Base-by-base conservation (phyloP, 2,329 filamentous ascomycete species). In the Atkinsonella texensis region DNA sequence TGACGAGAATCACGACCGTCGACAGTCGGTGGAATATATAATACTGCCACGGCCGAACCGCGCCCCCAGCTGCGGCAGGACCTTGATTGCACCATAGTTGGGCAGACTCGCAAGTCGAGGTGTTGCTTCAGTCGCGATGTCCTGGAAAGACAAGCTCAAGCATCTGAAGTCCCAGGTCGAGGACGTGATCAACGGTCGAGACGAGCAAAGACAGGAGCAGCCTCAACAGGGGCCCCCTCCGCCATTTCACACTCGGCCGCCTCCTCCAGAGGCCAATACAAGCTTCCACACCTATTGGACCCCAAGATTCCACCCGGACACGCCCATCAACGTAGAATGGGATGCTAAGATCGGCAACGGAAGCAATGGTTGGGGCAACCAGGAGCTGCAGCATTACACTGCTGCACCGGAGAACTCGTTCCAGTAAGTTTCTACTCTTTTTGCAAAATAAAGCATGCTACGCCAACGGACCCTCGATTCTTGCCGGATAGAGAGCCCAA, bases 341-440 rank as follows among this genome's bases (percentile, higher is more conserved):
- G 66, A 75, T 4, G 72, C 76, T 32, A 76, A 80, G 60, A 68
- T 75, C 46, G 72, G 74, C 31, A 74, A 73, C 35, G 78, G 78
- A 31, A 72, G 70, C n/a, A 72, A 79, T 58, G 78, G 79, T 39
- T 82, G 79, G 79, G 79, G 79, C 20, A 82, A 82, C 59, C 74
- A 79, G 54, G 79, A 82, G 65, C 66, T 77, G 47, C 72, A 82
- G 63, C 74, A 77, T 64, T 82, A 82, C 60, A 75, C 74, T 6
- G 65, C 71, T 35, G 62, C 65, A 11, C 61, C 69, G 0, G 59
- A 66, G 4, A 81, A 81, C 58, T 72, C 72, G 20, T 82, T 81
- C 60, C 70, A 80, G 68, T 69, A 54, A 33, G 64, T 53, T 11
- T 17, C 20, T 38, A 15, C 13, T 17, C 33, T 28, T n/a, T 38